A percentile compares a stretch with the other conserved stretches of the same genome.
Evolutionary conservation across 345 rosid genomes (phyloP).

Genomic region (Brassica napus): DNA sequence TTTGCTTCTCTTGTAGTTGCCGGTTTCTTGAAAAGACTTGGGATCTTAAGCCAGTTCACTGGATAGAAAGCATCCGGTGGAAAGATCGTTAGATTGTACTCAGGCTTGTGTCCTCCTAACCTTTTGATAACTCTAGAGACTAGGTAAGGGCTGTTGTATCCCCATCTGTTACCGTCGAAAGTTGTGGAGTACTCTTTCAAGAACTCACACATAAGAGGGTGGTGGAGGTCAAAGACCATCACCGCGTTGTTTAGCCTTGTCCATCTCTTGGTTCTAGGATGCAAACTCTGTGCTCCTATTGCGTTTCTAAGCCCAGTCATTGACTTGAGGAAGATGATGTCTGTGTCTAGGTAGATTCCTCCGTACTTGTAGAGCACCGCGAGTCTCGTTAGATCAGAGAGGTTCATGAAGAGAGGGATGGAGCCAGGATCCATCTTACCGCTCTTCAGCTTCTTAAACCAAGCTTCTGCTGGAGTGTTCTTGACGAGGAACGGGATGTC

Average conservation of each 20-base stretch:
- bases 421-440: constrained; percentile 71
- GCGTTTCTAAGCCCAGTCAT: constrained; percentile 54
- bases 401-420: constrained; percentile 56
- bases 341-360: constrained; percentile 77
- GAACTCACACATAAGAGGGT: constrained; percentile 59
- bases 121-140: constrained; percentile 59
- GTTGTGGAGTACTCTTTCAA: constrained; percentile 67
- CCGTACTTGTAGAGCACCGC: constrained; percentile 69
- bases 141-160: constrained; percentile 73
- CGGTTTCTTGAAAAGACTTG: constrained; percentile 58
- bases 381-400: constrained; percentile 67
- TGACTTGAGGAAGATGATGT: constrained; percentile 59
- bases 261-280: constrained; percentile 54
- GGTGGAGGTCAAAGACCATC: constrained; percentile 59
- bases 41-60: constrained; percentile 59
- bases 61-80: constrained; percentile 63
- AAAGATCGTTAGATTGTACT: constrained; percentile 49
- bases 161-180: constrained; percentile 78
- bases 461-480: constrained; percentile 63
- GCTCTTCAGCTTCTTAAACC: constrained; percentile 55
- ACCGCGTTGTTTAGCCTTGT: constrained; percentile 66
- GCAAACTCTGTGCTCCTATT: constrained; percentile 64
- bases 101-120: constrained; percentile 42
- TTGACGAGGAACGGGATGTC: constrained; percentile 56
- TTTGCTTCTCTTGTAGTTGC: constrained; percentile 37